These are phyloP conservation scores for Lactifluus piperatus DNA, from an alignment of 768 basidiomycete genomes.

Conservation along the genomic window DNA sequence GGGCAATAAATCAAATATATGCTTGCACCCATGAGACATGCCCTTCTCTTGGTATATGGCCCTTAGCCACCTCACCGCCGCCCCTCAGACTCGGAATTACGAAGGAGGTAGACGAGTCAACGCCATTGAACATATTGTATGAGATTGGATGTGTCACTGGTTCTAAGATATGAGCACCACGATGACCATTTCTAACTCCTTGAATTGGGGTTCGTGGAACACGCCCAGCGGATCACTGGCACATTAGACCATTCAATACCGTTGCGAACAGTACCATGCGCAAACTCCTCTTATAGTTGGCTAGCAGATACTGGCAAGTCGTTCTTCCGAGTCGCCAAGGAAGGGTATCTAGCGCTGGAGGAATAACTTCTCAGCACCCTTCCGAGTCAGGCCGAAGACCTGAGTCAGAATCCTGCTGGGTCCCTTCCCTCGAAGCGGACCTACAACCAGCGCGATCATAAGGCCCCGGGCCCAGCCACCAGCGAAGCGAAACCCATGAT, in stretches of 20 bases:
- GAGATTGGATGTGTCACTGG: conserved; percentile 32
- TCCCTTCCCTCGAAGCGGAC: no score
- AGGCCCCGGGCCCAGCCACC: no score
- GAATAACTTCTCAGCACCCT: no score
- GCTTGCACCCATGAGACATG: conserved; percentile 53
- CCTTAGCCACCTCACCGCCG: conserved; percentile 58
- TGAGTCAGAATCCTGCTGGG: no score
- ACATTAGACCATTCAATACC: not conserved
- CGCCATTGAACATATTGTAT: conserved; percentile 75
- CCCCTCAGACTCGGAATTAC: conserved; percentile 64
- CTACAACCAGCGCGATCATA: no score
- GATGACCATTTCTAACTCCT: conserved; percentile 47
- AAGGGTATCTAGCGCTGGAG: no score
- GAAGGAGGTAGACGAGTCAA: conserved; percentile 49
- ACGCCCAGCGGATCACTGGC: conserved; percentile 29
- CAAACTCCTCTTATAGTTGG: no score
- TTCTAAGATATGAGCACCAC: conserved; percentile 17
- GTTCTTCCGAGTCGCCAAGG: no score
- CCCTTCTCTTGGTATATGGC: conserved; percentile 51
- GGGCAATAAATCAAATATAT: conserved; percentile 60
- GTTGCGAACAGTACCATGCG: not conserved
- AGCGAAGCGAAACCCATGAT: no score
- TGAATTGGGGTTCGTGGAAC: conserved; percentile 44
- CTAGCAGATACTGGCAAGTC: no score
- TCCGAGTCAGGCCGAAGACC: no score